Conservation (phyloP, 441 rosid species). For the Euphorbia neoarborescens region DNA sequence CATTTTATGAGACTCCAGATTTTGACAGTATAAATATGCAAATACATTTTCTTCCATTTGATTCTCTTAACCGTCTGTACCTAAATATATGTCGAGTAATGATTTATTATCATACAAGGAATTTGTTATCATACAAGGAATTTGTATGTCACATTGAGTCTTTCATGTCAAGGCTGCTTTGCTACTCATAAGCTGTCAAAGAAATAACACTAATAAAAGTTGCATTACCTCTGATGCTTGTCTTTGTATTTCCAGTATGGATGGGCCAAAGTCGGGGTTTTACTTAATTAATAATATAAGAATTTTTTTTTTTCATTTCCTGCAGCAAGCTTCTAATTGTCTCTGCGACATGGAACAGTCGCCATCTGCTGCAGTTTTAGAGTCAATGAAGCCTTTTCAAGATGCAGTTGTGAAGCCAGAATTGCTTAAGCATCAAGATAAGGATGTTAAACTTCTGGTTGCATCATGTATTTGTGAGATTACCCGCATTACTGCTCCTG, state of each 20-base stretch:
- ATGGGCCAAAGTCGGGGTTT: slow-evolving; percentile 2
- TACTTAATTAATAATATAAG: slow-evolving; percentile 11
- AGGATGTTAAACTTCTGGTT: slow-evolving; percentile 91
- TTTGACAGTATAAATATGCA: not conserved
- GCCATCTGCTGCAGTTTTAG: slow-evolving; percentile 54
- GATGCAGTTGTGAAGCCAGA: slow-evolving; percentile 78
- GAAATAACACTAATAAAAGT: not conserved
- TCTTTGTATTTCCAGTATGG: not conserved
- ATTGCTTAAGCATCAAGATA: slow-evolving; percentile 87
- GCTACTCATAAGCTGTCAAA: not conserved
- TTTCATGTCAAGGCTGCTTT: not conserved
- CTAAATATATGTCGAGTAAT: not conserved
- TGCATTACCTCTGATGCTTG: slow-evolving; percentile 1
- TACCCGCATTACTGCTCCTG: slow-evolving; percentile 98
- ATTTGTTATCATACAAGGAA: not conserved
- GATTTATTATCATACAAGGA: not conserved
- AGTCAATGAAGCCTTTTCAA: slow-evolving; percentile 79
- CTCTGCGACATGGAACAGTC: slow-evolving; percentile 90
- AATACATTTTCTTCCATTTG: not conserved
- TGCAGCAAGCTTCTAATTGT: slow-evolving; percentile 86
- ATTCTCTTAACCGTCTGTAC: not conserved
- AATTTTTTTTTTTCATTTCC: slow-evolving; percentile 21
- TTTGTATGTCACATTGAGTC: slow-evolving; percentile 4
- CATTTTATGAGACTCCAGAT: not conserved
- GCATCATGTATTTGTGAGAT: slow-evolving; percentile 96